phyloP scores from a whole-genome alignment of 129 eudicot genomes.

The Tagetes erecta region DNA sequence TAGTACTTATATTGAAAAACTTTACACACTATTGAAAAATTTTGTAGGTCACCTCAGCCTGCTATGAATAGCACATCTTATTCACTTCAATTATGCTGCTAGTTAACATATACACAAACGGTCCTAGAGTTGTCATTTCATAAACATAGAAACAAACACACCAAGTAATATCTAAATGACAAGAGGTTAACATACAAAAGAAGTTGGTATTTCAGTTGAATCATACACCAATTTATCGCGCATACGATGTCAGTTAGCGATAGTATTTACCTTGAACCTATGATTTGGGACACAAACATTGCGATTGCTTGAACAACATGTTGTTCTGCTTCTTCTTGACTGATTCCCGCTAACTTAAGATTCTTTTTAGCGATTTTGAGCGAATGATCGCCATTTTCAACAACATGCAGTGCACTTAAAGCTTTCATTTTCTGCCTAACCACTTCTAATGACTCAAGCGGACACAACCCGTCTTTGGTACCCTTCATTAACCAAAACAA shows the following conservation, averaged over 20 bases:
- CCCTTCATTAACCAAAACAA: slow-evolving; percentile 48
- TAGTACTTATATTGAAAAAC: too few relatives aligned
- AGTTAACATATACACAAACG: not conserved
- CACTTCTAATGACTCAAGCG: slow-evolving; percentile 53
- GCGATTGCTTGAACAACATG: slow-evolving; percentile 67
- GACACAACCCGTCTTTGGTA: slow-evolving; percentile 77
- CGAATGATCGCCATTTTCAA: slow-evolving; percentile 92
- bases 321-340: slow-evolving; percentile 68
- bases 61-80: not conserved
- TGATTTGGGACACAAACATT: slow-evolving; percentile 48
- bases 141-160: not conserved
- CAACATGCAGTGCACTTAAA: slow-evolving; percentile 50
- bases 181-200: slow-evolving; percentile 2
- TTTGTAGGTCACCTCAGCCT: not conserved
- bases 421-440: slow-evolving; percentile 66
- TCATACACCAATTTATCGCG: not conserved
- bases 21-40: too few relatives aligned
- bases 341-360: slow-evolving; percentile 49
- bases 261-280: slow-evolving; percentile 26
- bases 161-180: not conserved
- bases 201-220: not conserved
- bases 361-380: slow-evolving; percentile 79
- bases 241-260: slow-evolving; percentile 18
- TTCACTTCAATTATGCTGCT: not conserved
- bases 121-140: not conserved